Base-by-base conservation (phyloP, 2,329 filamentous ascomycete species). In the Penicillium rolfsii region DNA sequence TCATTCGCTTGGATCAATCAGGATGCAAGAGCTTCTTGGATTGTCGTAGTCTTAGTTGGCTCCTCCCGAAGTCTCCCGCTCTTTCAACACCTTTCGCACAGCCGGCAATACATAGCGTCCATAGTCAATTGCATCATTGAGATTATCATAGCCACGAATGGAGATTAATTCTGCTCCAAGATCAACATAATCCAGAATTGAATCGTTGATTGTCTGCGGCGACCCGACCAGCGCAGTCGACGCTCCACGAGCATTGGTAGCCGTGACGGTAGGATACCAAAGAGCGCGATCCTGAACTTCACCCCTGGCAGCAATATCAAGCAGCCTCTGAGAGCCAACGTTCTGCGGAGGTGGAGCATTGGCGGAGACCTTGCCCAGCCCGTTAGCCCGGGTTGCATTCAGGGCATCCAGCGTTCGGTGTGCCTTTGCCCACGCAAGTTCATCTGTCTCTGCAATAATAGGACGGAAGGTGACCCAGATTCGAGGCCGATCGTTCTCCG, bases 391-490 rank as follows among this genome's bases (percentile, higher is more conserved):
- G 65, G 84, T 80, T 6, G 64, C 62, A 62, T 82, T 82, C 46
- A 87, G 75, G 0, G 76, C 73, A 22, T 85, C 84, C 0, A 87
- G 79, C 0, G 81, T 87, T 28, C 77, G 77, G 70, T 87, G 80
- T 3, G 85, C 85, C 74, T 87, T 87, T 3, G 77, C 79, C 85
- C 85, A 88, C 0, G 85, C 85, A 6, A 87, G 77, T 22, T 87
- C 85, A 14, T 87, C 85, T 0, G 85, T 87, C 74, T 87, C 85
- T 0, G 85, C 85, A 0, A 82, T 67, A 60, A 88, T 87, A 3
- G 85, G 85, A 2, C 85, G 80, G 80, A 87, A 87, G 0, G 85
- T 87, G 1, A 88, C 85, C 85, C 85, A 88, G 67, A 88, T 87
- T 4, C 84, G 76, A 6, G 85, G 85, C 0, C 81, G 75, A 63